Conservation (phyloP, 2,329 filamentous ascomycete genomes). For the Stemphylium beticola region DNA sequence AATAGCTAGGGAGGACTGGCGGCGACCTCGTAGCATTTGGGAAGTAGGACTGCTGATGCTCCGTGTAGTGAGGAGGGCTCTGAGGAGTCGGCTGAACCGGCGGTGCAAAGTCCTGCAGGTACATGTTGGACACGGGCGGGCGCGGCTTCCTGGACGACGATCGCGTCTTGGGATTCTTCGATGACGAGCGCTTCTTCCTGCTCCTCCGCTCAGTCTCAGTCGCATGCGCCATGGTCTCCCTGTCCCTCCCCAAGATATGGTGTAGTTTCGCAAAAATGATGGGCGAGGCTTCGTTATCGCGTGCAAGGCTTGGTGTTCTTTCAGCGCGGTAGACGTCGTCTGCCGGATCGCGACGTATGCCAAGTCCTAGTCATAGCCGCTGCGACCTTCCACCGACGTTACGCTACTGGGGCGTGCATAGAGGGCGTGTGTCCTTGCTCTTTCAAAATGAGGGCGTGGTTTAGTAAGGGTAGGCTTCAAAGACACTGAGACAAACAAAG, state of each 20-base stretch:
- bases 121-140: slow-evolving; percentile 20
- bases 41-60: slow-evolving; percentile 12
- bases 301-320: slow-evolving; percentile 9
- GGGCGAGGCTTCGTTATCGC: slow-evolving; percentile 5
- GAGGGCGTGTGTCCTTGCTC: slow-evolving; percentile 5
- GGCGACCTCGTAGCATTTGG: slow-evolving; percentile 9
- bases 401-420: slow-evolving; percentile 17
- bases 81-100: slow-evolving; percentile 17
- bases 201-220: slow-evolving; percentile 25
- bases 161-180: slow-evolving; percentile 23
- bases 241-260: neutral
- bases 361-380: slow-evolving; percentile 25
- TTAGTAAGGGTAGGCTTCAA: slow-evolving; percentile 1
- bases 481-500: slow-evolving; percentile 15
- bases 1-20: slow-evolving; percentile 16
- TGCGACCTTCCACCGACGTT: slow-evolving; percentile 7
- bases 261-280: slow-evolving; percentile 3
- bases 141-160: slow-evolving; percentile 20
- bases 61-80: slow-evolving; percentile 14
- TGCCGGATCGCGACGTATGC: slow-evolving; percentile 21
- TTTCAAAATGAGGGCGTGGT: slow-evolving; percentile 5
- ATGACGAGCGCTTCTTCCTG: slow-evolving; percentile 28
- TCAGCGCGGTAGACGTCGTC: slow-evolving; percentile 26
- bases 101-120: slow-evolving; percentile 22
- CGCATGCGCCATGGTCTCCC: slow-evolving; percentile 24